Percentiles rank a stretch among this genome's conserved stretches.
Conservation (phyloP, 768 basidiomycete species). For the Thelephora aurantiotincta region DNA sequence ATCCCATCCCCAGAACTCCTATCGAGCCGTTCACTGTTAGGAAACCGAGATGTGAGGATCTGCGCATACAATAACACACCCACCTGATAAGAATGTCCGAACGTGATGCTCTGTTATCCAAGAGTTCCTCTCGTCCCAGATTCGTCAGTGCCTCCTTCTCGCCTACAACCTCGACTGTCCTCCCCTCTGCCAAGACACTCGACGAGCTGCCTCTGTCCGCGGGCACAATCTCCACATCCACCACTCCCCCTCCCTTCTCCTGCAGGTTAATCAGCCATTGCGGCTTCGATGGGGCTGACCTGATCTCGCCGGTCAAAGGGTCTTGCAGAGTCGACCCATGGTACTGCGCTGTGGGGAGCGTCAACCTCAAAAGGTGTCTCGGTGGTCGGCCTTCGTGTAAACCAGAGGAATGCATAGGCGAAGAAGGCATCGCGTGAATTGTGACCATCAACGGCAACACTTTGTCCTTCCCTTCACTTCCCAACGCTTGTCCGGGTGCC, state of each 20-base stretch:
- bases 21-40: background rate
- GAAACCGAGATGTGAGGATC: background rate
- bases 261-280: constrained; percentile 59
- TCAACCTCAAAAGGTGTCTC: constrained; percentile 66
- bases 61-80: constrained; percentile 13
- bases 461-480: constrained; percentile 3
- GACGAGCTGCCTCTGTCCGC: constrained; percentile 21
- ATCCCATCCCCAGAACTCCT: constrained; percentile 45
- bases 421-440: constrained; percentile 68
- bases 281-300: constrained; percentile 46
- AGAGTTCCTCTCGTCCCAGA: constrained; percentile 62
- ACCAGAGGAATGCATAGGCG: constrained; percentile 65
- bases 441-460: constrained; percentile 41
- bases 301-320: constrained; percentile 63
- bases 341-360: constrained; percentile 73
- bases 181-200: constrained; percentile 29
- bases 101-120: constrained; percentile 53
- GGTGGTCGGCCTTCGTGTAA: constrained; percentile 36
- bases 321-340: constrained; percentile 65
- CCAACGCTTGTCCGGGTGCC: constrained; percentile 3
- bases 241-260: constrained; percentile 36
- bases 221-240: constrained; percentile 42
- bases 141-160: constrained; percentile 69
- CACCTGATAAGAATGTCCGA: constrained; percentile 60
- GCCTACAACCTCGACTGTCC: constrained; percentile 30